Evolutionary conservation across 257 asterid genomes (phyloP).

Genomic region (Solanum medicagineum): DNA sequence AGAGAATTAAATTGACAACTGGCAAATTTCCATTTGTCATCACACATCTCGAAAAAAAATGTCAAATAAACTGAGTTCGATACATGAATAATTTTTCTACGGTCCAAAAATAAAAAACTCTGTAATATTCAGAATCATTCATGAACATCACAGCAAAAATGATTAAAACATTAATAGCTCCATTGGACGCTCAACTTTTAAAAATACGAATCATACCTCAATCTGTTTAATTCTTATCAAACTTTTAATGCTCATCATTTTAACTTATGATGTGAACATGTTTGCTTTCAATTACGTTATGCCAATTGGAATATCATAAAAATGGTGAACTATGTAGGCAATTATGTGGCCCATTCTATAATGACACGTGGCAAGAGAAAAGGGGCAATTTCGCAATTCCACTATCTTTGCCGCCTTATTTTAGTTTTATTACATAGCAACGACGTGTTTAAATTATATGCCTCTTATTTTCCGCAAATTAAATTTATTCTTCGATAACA

Average conservation of each 20-base stretch:
- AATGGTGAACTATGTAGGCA: background rate
- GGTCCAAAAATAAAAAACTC: no score
- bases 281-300: background rate
- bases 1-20: no score
- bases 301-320: background rate
- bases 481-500: background rate
- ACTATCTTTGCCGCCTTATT: background rate
- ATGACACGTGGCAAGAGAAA: background rate
- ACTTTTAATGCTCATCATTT: background rate
- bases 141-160: no score
- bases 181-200: no score
- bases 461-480: background rate
- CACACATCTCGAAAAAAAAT: no score
- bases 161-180: no score
- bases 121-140: no score
- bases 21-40: no score
- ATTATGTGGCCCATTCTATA: background rate
- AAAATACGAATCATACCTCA: no score
- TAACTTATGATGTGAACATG: background rate
- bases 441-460: background rate
- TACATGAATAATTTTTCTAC: no score
- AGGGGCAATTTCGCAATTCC: background rate
- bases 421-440: background rate
- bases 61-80: no score
- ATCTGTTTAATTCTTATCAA: background rate